phyloP scores from a whole-genome alignment of 23 red algal species.

The Gracilaria vermiculophylla region DNA sequence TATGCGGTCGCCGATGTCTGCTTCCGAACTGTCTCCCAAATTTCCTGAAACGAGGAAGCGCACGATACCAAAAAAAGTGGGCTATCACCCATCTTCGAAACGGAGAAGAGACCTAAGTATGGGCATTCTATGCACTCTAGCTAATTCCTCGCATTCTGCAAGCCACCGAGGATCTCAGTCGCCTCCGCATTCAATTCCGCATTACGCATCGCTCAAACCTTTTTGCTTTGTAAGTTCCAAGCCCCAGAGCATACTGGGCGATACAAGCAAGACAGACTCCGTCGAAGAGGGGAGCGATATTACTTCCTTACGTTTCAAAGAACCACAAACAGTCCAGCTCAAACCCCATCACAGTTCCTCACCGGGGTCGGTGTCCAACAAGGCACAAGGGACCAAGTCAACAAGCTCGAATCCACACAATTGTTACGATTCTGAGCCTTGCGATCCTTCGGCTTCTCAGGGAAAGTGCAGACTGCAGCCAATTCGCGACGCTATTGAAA shows the following conservation, averaged over 20 bases:
- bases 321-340: background rate
- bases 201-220: background rate
- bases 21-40: background rate
- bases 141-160: background rate
- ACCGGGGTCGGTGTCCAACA: background rate
- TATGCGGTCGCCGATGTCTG: background rate
- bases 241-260: background rate
- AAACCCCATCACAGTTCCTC: background rate
- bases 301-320: background rate
- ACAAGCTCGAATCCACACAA: too few relatives aligned
- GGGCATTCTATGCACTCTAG: background rate
- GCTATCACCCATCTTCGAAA: background rate
- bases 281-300: background rate
- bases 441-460: background rate
- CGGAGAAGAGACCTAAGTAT: background rate
- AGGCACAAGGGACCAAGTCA: background rate
- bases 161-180: background rate
- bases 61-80: too few relatives aligned
- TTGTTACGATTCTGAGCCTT: background rate
- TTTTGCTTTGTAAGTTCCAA: background rate
- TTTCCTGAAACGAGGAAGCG: background rate
- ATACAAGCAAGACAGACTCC: background rate
- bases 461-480: background rate
- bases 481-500: background rate
- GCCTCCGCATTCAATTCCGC: background rate